Evolutionary conservation across 1,139 yeast species (phyloP), one percentile per base, ranked within the genome.

Genomic region (Suhomyces guaymorum): DNA sequence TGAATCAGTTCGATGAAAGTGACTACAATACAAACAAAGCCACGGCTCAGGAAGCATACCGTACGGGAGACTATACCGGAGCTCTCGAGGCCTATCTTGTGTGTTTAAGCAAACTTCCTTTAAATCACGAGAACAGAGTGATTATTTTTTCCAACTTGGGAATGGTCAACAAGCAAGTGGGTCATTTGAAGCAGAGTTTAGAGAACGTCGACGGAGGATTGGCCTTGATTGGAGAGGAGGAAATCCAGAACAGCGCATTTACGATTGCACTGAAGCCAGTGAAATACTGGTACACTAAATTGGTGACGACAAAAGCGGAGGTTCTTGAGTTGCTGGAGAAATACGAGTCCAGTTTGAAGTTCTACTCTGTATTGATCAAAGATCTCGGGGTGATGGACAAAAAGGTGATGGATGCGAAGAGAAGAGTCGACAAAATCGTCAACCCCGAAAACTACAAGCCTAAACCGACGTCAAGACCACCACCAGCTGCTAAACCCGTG

Each of bases 101-200:
- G 28, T 82, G 96, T 21, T 63, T 88, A 24, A 62, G 69, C 16
- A 65, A 78, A 2, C 64, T 89, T 6, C 95, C 97, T 0, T 47
- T 54, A 1, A 63, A 63, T 4, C 96, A 92, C 55, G 75, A 83
- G 30, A 66, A 81, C 19, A 70, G 84, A 22, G 74, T 90, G 2
- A 70, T 90, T 19, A 75, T 89, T 2, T 69, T 72, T 30, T 84
- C 97, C 1, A 94, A 94, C 54, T 70, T 94, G 20, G 82, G 95
- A 0, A 67, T 84, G 2, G 80, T 87, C 5, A 72, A 73, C 34
- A 67, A 80, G 28, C 86, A 86, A 51, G 61, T 80, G 8, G 98
- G 98, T 1, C 82, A 87, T 47, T 73, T 86, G 41, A 79, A 80
- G 41, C 71, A 73, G 22, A 82, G 89, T 8, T 55, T 80, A 21